These are phyloP conservation scores for Rhododendron mucronatum DNA, from an alignment of 148 eudicot genomes.

Conservation along the genomic window DNA sequence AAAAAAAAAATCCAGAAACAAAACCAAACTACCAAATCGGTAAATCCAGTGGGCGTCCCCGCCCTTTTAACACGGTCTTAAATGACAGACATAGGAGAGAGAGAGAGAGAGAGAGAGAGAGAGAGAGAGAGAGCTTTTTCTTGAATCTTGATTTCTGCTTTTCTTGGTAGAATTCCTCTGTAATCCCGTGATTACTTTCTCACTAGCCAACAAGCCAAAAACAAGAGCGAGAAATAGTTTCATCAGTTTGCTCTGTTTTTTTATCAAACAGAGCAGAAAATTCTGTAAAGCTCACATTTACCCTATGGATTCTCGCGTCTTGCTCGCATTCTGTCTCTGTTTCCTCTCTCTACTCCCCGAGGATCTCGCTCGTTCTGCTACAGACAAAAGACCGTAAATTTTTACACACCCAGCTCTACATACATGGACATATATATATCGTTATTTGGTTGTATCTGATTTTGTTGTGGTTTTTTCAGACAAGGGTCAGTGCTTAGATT, in stretches of 20 bases:
- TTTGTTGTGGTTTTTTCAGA: slow-evolving; percentile 15
- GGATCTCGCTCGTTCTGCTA: slow-evolving; percentile 16
- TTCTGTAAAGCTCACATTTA: not conserved
- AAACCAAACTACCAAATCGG: not conserved
- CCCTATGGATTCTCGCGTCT: slow-evolving; percentile 15
- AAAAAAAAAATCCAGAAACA: not conserved
- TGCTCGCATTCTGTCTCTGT: slow-evolving; percentile 2
- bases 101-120: not conserved
- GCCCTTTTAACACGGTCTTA: not conserved
- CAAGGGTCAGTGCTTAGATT: slow-evolving; percentile 46
- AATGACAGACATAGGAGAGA: not conserved
- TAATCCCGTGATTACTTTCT: slow-evolving; percentile 1
- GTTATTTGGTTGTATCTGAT: not conserved
- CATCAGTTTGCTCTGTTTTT: not conserved
- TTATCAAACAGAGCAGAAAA: not conserved
- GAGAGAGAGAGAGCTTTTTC: no score
- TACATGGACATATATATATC: not conserved
- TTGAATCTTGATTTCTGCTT: no score
- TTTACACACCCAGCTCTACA: not conserved
- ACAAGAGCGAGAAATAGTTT: not conserved
- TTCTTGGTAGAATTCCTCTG: not conserved
- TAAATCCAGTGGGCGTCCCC: slow-evolving; percentile 5
- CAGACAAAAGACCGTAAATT: slow-evolving; percentile 6
- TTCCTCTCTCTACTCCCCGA: slow-evolving; percentile 13
- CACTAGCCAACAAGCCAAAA: not conserved